Base-by-base conservation (phyloP, 768 basidiomycete species). In the Hericium erinaceus region DNA sequence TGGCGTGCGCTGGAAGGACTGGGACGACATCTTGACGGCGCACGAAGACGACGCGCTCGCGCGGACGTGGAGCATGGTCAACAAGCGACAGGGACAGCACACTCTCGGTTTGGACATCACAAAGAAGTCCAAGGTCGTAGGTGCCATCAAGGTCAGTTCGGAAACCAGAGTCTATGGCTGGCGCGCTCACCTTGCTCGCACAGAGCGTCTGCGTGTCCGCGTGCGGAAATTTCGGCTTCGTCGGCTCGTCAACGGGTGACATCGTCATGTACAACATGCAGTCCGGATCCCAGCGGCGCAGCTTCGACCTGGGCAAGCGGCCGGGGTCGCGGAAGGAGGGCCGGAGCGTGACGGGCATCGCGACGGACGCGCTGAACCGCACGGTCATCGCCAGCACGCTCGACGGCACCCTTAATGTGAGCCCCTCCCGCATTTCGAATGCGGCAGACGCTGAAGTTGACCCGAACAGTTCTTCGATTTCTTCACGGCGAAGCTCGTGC, bases 191-290 rank as follows among this genome's bases (percentile, higher is more conserved):
- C n/a, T 48, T 38, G n/a, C 46, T 54, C 11, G 48, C 41, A 7
- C 62, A 91, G 89, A 80, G 87, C 13, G 89, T 95, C 16, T 90
- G 87, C 61, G 88, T 98, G 18, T 88, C 94, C 3, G 88, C 92
- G 0, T 99, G 97, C 67, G 97, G 97, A 8, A 98, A 98, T 66
- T 99, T 98, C 67, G 92, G 89, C 28, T 70, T 98, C 11, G 92
- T 83, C 3, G 84, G 92, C 24, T 87, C 88, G 1, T 89, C 90
- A 2, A 85, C 82, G 0, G 89, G 91, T 2, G 78, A 77, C 24
- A 87, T 98, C 40, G 70, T 83, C 58, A 86, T 95, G 86, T 98
- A 92, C 89, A 99, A 98, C 68, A 84, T 99, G 84, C 95, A 99
- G 70, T 93, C 90, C 3, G 97, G 97, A 1, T 80, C 94, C 58